Percentiles rank a stretch among this genome's conserved stretches.
Evolutionary conservation across 208 protist species (phyloP).

Genomic region (Wallacemonas rigidus): DNA sequence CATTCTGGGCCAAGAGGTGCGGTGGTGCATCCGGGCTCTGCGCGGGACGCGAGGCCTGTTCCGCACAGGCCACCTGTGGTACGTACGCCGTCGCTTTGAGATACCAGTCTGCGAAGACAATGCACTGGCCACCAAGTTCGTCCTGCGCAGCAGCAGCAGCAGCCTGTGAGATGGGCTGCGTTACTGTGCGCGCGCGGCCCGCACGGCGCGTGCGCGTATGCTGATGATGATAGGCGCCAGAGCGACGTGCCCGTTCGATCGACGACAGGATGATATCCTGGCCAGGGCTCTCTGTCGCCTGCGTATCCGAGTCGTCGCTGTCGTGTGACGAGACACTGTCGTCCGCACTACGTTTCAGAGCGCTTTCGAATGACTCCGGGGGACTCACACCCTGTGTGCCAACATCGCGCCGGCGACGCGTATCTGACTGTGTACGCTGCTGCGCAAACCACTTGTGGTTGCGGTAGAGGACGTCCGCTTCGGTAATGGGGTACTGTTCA

Average conservation of each 20-base stretch:
- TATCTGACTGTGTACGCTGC: neutral
- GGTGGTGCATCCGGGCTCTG: slow-evolving; percentile 35
- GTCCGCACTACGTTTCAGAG: neutral
- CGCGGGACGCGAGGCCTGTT: neutral
- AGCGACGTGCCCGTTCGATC: slow-evolving; percentile 9
- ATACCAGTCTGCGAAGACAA: slow-evolving; percentile 62
- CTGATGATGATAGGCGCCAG: neutral
- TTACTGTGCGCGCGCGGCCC: neutral
- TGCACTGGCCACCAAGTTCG: neutral
- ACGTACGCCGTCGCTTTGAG: slow-evolving; percentile 31
- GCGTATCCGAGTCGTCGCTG: slow-evolving; percentile 13
- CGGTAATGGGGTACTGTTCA: slow-evolving; percentile 52
- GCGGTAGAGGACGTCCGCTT: slow-evolving; percentile 38
- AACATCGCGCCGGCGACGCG: neutral
- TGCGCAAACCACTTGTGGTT: slow-evolving; percentile 26
- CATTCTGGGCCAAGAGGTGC: slow-evolving; percentile 62
- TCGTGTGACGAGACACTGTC: slow-evolving; percentile 11
- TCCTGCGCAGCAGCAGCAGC: neutral
- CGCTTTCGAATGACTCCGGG: slow-evolving; percentile 18
- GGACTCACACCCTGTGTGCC: neutral
- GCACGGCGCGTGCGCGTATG: neutral
- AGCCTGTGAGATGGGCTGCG: neutral
- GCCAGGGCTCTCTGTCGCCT: neutral
- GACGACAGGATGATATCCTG: slow-evolving; percentile 12
- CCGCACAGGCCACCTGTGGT: neutral